phyloP scores from a whole-genome alignment of 1,284 basidiomycete species.

The Ustilago nuda region DNA sequence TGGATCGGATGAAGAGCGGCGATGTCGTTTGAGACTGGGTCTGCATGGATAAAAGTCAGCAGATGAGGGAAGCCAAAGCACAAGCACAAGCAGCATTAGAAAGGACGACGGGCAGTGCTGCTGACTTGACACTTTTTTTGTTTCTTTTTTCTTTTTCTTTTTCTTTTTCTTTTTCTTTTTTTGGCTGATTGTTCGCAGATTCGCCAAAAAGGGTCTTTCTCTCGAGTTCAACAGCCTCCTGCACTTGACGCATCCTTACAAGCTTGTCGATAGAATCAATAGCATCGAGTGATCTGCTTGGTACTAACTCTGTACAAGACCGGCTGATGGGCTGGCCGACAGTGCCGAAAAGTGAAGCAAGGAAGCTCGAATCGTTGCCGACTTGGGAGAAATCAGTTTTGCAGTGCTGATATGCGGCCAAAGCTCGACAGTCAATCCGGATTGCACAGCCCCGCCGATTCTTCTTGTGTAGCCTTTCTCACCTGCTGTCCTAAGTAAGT shows the following conservation, averaged over 20 bases:
- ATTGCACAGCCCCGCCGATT: slow-evolving; percentile 4
- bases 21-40: slow-evolving; percentile 30
- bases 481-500: too few species aligned
- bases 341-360: not conserved
- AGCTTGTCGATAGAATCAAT: too few species aligned
- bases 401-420: not conserved
- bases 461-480: not conserved
- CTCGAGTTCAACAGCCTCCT: not conserved
- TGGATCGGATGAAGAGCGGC: slow-evolving; percentile 21
- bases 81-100: not conserved
- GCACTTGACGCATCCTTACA: too few species aligned
- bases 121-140: not conserved
- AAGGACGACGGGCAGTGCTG: slow-evolving; percentile 1
- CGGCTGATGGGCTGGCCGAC: not conserved
- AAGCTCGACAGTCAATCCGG: not conserved
- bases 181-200: not conserved
- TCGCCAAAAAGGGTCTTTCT: slow-evolving; percentile 2
- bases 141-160: too few species aligned
- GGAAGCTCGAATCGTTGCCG: not conserved
- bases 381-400: not conserved
- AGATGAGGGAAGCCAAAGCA: slow-evolving; percentile 8
- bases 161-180: too few species aligned
- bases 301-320: too few species aligned
- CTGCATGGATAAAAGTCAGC: slow-evolving; percentile 12
- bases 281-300: too few species aligned